A percentile compares a stretch with the other conserved stretches of the same genome.
Conservation (phyloP, 2,329 filamentous ascomycete species). For the Daldinia sp. region DNA sequence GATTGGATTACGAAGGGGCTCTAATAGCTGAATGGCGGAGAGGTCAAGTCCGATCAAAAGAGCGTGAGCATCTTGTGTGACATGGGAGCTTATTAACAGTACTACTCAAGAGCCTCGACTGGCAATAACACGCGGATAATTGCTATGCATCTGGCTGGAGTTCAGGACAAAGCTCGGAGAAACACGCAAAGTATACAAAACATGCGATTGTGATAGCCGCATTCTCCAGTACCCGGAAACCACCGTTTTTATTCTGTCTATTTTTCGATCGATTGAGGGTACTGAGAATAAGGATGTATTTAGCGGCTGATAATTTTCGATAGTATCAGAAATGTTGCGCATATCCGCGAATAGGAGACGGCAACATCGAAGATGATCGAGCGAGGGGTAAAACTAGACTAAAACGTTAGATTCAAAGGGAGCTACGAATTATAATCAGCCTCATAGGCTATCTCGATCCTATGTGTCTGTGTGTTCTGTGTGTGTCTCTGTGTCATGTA, state of each 20-base stretch:
- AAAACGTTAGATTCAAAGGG: constrained; percentile 5
- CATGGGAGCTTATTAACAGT: constrained; percentile 33
- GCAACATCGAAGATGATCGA: constrained; percentile 17
- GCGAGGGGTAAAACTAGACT: constrained; percentile 1
- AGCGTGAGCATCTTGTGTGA: constrained; percentile 25
- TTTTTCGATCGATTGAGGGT: not conserved
- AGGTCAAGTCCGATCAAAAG: constrained; percentile 24
- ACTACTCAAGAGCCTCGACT: constrained; percentile 13
- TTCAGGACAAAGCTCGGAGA: constrained; percentile 33
- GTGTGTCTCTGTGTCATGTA: too few relatives aligned
- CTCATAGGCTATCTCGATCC: constrained; percentile 26
- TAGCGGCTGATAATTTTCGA: not conserved
- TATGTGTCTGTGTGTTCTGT: not conserved
- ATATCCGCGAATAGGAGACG: constrained; percentile 30
- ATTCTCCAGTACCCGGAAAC: not conserved
- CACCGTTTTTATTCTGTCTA: not conserved
- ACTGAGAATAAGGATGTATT: not conserved
- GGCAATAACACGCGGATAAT: constrained; percentile 36
- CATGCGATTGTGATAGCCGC: not conserved
- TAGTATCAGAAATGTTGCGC: too few relatives aligned
- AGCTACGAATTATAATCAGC: not conserved
- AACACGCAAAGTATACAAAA: not conserved
- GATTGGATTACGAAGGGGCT: constrained; percentile 21
- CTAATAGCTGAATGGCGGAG: constrained; percentile 15
- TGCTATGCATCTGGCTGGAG: constrained; percentile 12